Conservation (phyloP, 208 protist species). For the Acanthamoeba sp. region DNA sequence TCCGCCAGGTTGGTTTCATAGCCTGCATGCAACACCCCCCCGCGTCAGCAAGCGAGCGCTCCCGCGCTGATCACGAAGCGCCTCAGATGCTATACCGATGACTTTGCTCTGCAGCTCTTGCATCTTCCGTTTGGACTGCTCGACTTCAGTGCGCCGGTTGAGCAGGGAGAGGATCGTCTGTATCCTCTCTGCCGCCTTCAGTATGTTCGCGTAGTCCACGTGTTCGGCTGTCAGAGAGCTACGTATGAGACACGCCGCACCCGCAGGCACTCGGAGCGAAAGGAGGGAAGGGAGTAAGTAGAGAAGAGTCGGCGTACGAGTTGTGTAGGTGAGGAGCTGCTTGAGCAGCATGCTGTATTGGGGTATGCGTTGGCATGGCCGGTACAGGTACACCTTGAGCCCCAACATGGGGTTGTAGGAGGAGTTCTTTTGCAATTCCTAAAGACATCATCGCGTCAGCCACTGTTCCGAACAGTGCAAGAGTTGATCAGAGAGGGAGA, state of each 20-base stretch:
- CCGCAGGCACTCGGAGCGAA: too few relatives aligned
- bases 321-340: slow-evolving; percentile 17
- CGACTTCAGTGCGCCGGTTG: not conserved
- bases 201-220: slow-evolving; percentile 23
- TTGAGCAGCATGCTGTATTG: slow-evolving; percentile 57
- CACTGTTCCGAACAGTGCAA: not conserved
- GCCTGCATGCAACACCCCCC: not conserved
- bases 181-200: not conserved
- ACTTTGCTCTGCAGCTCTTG: slow-evolving; percentile 22
- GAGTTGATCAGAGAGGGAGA: not conserved
- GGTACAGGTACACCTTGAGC: slow-evolving; percentile 47
- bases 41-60: too few relatives aligned
- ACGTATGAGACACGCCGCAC: not conserved
- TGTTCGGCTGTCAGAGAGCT: not conserved
- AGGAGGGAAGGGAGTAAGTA: too few relatives aligned
- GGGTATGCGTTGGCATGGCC: slow-evolving; percentile 40
- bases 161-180: not conserved
- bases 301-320: not conserved
- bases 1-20: not conserved
- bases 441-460: not conserved
- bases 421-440: not conserved
- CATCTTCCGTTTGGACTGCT: slow-evolving; percentile 46
- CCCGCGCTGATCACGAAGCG: too few relatives aligned
- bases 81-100: too few relatives aligned
- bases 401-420: slow-evolving; percentile 10